Evolutionary conservation across 2,329 filamentous ascomycete species (phyloP).

Genomic region (Colletotrichum sp.): DNA sequence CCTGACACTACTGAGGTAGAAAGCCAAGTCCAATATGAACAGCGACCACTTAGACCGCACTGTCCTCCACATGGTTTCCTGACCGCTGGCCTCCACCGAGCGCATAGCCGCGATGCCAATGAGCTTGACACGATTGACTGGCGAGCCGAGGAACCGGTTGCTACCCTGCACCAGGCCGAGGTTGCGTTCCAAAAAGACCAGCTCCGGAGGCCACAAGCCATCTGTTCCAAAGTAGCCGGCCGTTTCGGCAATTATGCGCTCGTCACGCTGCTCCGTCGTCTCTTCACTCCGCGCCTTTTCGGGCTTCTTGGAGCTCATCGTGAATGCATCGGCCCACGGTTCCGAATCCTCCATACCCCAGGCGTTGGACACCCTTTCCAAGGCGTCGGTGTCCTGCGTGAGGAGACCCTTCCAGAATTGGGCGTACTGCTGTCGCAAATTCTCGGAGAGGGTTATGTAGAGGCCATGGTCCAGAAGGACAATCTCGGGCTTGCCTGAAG

Average conservation of each 20-base stretch:
- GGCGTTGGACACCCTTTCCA: constrained; percentile 58
- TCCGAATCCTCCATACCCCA: constrained; percentile 72
- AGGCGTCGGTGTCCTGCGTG: constrained; percentile 68
- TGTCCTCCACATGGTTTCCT: not conserved
- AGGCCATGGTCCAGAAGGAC: constrained; percentile 75
- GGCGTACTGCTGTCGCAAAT: constrained; percentile 61
- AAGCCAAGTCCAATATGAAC: not conserved
- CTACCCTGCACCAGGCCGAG: constrained; percentile 77
- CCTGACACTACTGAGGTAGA: not conserved
- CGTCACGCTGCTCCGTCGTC: constrained; percentile 66
- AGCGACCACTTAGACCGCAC: not conserved
- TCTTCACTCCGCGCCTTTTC: constrained; percentile 49
- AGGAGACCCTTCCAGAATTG: constrained; percentile 71
- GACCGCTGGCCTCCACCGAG: not conserved
- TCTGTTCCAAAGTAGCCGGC: constrained; percentile 68
- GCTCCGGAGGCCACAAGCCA: constrained; percentile 72
- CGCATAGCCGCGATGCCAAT: constrained; percentile 42
- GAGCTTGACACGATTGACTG: constrained; percentile 76
- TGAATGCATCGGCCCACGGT: constrained; percentile 68
- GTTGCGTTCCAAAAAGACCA: constrained; percentile 77
- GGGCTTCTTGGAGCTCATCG: constrained; percentile 67
- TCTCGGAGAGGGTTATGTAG: constrained; percentile 68
- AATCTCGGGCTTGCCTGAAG: constrained; percentile 53
- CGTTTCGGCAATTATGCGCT: constrained; percentile 61
- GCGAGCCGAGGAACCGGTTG: constrained; percentile 75